A percentile compares a stretch with the other conserved stretches of the same genome.
These are phyloP conservation scores for Pyrus pyrifolia DNA, from an alignment of 306 rosid species.

Conservation along the genomic window DNA sequence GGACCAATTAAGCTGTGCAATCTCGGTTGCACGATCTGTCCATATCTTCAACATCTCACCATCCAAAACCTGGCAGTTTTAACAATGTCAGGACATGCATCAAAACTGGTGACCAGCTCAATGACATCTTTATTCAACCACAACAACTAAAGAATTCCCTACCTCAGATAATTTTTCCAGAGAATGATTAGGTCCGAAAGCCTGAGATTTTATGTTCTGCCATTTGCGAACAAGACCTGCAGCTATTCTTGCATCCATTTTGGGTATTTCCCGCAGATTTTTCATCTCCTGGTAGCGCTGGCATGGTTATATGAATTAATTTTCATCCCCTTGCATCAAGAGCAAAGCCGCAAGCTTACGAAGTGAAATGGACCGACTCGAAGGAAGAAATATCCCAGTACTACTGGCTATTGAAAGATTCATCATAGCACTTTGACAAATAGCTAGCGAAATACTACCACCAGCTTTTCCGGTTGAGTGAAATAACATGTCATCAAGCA, in stretches of 20 bases:
- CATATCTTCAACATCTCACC: conserved; percentile 94
- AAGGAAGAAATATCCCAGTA: not conserved
- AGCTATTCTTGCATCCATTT: conserved; percentile 87
- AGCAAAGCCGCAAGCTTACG: not conserved
- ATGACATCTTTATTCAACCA: conserved; percentile 4
- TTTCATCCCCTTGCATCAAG: not conserved
- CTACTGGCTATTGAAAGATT: no score
- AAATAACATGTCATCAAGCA: not conserved
- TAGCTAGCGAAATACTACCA: not conserved
- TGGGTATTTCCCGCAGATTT: conserved; percentile 42
- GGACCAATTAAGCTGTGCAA: conserved; percentile 81
- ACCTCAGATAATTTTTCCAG: conserved; percentile 67
- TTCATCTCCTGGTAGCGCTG: conserved; percentile 41
- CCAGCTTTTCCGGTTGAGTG: not conserved
- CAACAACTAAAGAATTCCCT: conserved; percentile 6
- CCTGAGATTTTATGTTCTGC: conserved; percentile 81
- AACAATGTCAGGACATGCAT: conserved; percentile 15
- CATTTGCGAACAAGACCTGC: conserved; percentile 83
- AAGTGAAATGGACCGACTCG: not conserved
- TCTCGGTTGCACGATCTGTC: conserved; percentile 84
- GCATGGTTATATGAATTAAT: conserved; percentile 16
- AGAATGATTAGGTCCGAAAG: conserved; percentile 79
- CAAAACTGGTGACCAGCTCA: not conserved
- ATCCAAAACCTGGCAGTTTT: conserved; percentile 62
- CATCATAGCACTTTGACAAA: no score